Evolutionary conservation across 192 early-diverging fungal species (phyloP), one percentile per base, ranked within the genome.

Genomic region (Powellomyces hirtus): DNA sequence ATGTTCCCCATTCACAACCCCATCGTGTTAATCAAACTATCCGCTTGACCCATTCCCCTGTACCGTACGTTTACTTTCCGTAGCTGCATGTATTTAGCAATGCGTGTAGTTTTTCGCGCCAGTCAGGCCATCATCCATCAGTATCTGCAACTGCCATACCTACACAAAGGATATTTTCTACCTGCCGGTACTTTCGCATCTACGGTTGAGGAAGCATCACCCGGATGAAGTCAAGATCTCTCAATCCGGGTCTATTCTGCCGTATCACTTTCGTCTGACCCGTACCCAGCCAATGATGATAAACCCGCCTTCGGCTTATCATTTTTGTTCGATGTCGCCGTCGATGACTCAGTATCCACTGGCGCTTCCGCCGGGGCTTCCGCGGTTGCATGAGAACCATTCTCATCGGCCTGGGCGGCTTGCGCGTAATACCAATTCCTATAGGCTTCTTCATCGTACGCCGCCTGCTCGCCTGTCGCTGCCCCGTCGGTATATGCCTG

Each of bases 361-460:
- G 33, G 13, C 5, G 4, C 64, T 5, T 7, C 66, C 44, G 18
- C 66, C 18, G 29, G 27, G 36, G 2, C 57, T 13, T 57, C 65
- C 22, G 18, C 38, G 36, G 77, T 80, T 13, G 72, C 78, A 70
- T 83, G 79, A 38, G 62, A 73, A 27, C 81, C 38, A 29, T 59
- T 34, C 58, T 10, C 1, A 13, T 34, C 40, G 37, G 13, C 18
- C 16, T 34, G 22, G 59, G 31, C 42, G 26, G 11, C 36, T 22
- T 45, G 62, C 42, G 36, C 36, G 24, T 61, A 36, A 31, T 64
- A 64, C 62, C 62, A 64, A 46, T 51, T 10, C 24, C 52, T 14
- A 24, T 37, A 33, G 22, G 64, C 53, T 27, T 22, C 50, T 11
- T 22, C 34, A 36, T 36, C 64, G 13, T 13, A 24, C 37, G 37